phyloP scores from a whole-genome alignment of 192 early-diverging fungal species.

The Coemansia furcata region DNA sequence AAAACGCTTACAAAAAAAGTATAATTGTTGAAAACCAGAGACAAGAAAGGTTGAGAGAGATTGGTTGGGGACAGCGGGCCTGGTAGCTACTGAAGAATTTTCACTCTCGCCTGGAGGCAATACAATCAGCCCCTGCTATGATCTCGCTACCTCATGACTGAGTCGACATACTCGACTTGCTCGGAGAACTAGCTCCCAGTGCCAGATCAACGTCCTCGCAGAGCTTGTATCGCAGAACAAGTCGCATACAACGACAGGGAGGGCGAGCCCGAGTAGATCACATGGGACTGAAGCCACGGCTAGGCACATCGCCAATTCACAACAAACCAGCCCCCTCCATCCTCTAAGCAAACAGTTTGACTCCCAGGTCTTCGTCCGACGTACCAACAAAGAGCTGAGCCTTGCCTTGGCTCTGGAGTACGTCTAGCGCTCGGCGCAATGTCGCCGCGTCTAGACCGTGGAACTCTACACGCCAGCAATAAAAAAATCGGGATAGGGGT shows the following conservation, averaged over 20 bases:
- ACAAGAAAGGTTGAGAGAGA: conserved; percentile 1
- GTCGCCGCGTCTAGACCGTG: conserved; percentile 68
- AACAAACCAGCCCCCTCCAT: background rate
- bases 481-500: background rate
- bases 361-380: conserved; percentile 69
- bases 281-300: background rate
- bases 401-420: conserved; percentile 76
- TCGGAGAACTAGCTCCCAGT: background rate
- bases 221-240: background rate
- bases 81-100: background rate
- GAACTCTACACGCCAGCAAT: conserved; percentile 62
- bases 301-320: background rate
- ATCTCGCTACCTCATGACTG: background rate
- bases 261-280: background rate
- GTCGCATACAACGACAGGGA: background rate
- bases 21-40: conserved; percentile 5
- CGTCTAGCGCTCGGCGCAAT: conserved; percentile 74
- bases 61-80: background rate
- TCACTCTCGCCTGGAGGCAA: background rate
- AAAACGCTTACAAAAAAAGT: conserved; percentile 8
- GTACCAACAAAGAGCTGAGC: conserved; percentile 72
- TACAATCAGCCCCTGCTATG: background rate
- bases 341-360: conserved; percentile 73
- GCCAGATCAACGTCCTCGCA: background rate
- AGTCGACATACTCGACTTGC: background rate